These are phyloP conservation scores for Panicum virgatum DNA, from an alignment of 202 grass and related monocot genomes.

Conservation along the genomic window DNA sequence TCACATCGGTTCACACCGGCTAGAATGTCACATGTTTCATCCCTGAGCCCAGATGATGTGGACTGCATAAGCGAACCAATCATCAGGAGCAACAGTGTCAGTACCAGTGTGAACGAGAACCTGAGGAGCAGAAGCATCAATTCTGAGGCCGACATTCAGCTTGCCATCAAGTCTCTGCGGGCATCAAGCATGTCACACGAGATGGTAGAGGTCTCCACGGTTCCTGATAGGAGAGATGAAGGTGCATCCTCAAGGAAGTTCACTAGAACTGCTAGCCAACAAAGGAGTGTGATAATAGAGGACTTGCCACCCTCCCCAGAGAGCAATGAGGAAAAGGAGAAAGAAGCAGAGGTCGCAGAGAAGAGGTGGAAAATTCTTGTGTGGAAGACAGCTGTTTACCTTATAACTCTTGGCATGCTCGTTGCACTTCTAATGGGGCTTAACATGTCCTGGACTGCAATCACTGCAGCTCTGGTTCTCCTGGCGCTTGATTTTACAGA, in stretches of 20 bases:
- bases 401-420: slow-evolving; percentile 94
- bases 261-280: slow-evolving; percentile 56
- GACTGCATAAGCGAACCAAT: slow-evolving; percentile 56
- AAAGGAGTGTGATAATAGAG: slow-evolving; percentile 53
- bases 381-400: slow-evolving; percentile 86
- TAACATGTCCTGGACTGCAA: slow-evolving; percentile 97
- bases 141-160: slow-evolving; percentile 64
- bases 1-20: slow-evolving; percentile 92
- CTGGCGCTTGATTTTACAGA: slow-evolving; percentile 93
- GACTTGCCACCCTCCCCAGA: slow-evolving; percentile 32
- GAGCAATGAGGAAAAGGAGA: slow-evolving; percentile 44
- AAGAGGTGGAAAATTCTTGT: slow-evolving; percentile 71
- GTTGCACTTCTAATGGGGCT: slow-evolving; percentile 85
- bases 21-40: slow-evolving; percentile 84
- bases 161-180: slow-evolving; percentile 52
- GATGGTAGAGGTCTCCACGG: slow-evolving; percentile 33
- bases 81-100: slow-evolving; percentile 44
- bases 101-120: slow-evolving; percentile 40
- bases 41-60: slow-evolving; percentile 54
- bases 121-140: slow-evolving; percentile 63
- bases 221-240: slow-evolving; percentile 40
- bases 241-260: slow-evolving; percentile 60
- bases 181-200: slow-evolving; percentile 56
- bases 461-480: slow-evolving; percentile 87
- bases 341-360: slow-evolving; percentile 46